Base-by-base conservation (phyloP, 176 grass and related monocot species). In the Thinopyrum elongatum region DNA sequence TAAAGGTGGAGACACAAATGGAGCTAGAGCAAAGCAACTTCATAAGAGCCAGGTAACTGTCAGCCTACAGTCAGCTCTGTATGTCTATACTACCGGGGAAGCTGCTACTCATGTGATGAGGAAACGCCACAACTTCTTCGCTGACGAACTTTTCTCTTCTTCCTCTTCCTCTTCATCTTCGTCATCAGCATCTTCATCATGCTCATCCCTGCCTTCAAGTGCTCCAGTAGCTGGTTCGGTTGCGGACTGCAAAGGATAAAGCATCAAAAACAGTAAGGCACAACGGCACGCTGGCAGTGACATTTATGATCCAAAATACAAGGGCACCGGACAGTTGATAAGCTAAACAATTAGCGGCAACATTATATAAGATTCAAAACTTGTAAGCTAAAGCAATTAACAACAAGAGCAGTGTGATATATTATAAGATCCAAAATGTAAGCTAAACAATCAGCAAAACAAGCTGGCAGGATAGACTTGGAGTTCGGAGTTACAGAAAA, bases 121-220 rank as follows among this genome's bases (percentile, higher is more conserved):
- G 58, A 99, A 99, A 21, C 89, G 93, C 94, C 97, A 99, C 49
- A 99, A 23, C 79, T 96, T 99, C 78, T 95, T 95, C 9, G 90
- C 97, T 30, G 94, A 91, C 34, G 83, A 84, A 39, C 79, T 51
- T 68, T 79, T 61, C 30, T 86, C 84, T 55, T 93, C 88, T 17
- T 94, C 88, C 26, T 85, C 93, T 8, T 80, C 95, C 1, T 70
- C 66, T 6, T 86, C 83, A 14, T 93, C 88, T 17, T 93, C 91
- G 14, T 89, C 83, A 15, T 86, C 91, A 53, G 39, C 59, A n/a
- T 87, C 85, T 1, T 90, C 83, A 8, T 71, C 23, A 4, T 66
- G 44, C 47, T 81, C 78, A 79, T 94, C 55, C 38, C 39, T 89
- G 58, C 82, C 70, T 41, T 86, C 61, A 14, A 39, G 13, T 27